Evolutionary conservation across 768 basidiomycete species (phyloP), one percentile per base, ranked within the genome.

Genomic region (Kwoniella bestiolae): DNA sequence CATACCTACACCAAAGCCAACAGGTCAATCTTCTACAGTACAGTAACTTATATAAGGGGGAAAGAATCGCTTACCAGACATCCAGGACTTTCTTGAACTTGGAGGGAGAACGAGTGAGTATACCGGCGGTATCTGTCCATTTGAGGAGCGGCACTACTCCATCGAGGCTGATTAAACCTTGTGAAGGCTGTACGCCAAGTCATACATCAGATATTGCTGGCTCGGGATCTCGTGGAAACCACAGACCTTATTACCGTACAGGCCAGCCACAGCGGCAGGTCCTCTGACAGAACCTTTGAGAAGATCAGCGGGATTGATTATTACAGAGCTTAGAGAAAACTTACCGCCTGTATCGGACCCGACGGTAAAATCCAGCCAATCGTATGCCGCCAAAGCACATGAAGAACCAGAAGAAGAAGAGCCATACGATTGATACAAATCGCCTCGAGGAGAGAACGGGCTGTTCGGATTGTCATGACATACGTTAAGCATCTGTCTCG

Each of bases 371-470:
- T 81, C 80, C 7, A 81, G 68, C 72, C 75, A 78, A 25, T 68
- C 70, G 52, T 81, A 81, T 0, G 80, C 75, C 3, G 65, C 77
- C 34, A 76, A 63, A 29, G 72, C 72, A 61, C 72, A 66, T 12
- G 63, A 74, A 0, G 74, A 67, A 1, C 78, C 76, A 25, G 70
- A 66, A 9, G 77, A 79, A n/a, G 74, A 74, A 7, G 72, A 62
- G 0, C 60, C 56, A 34, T 72, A 70, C 26, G 67, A 65, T 57
- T 77, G 77, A 46, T 70, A 76, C 9, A 66, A 66, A 62, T 81
- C 80, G 16, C 70, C 75, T n/a, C 79, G 73, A 34, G 75, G 62
- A 32, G 75, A 74, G 69, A 73, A 80, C 7, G 80, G 71, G 46
- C 62, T 68, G 38, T 52, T n/a, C n/a, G n/a, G n/a, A n/a, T n/a